These are phyloP conservation scores for Podospora tetraspora DNA, from an alignment of 495 filamentous ascomycete genomes.

Conservation along the genomic window DNA sequence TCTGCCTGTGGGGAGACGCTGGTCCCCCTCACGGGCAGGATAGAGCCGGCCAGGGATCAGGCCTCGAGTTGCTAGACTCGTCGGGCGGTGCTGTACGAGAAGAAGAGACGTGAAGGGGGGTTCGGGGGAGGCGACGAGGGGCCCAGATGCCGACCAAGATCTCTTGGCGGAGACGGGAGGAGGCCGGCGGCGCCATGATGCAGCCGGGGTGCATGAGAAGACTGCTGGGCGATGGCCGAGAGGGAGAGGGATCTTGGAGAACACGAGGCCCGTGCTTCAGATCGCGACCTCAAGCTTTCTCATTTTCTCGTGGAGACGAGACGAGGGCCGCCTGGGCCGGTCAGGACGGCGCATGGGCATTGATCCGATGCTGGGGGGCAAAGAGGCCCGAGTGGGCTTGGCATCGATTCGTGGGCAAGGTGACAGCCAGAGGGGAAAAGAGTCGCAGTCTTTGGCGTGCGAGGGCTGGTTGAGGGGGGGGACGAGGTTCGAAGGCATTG, in stretches of 20 bases:
- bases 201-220: conserved; percentile 5
- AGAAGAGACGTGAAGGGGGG: neutral
- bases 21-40: conserved; percentile 20
- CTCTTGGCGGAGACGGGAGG: conserved; percentile 4
- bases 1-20: conserved; percentile 9
- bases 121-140: neutral
- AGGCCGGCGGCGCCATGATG: neutral
- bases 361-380: conserved; percentile 18
- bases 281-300: neutral
- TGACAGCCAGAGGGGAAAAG: neutral
- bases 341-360: conserved; percentile 17
- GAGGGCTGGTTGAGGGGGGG: conserved; percentile 1
- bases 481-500: conserved; percentile 21
- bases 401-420: conserved; percentile 7
- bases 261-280: conserved; percentile 3
- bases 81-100: neutral
- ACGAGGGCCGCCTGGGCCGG: neutral
- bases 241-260: neutral
- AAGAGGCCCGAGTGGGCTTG: neutral
- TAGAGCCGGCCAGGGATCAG: conserved; percentile 24
- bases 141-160: neutral
- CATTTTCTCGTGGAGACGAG: neutral
- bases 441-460: neutral
- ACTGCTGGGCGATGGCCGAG: neutral
- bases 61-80: neutral